Percentiles rank a stretch among this genome's conserved stretches.
phyloP scores from a whole-genome alignment of 2,329 filamentous ascomycete species.

The Fusarium citri region DNA sequence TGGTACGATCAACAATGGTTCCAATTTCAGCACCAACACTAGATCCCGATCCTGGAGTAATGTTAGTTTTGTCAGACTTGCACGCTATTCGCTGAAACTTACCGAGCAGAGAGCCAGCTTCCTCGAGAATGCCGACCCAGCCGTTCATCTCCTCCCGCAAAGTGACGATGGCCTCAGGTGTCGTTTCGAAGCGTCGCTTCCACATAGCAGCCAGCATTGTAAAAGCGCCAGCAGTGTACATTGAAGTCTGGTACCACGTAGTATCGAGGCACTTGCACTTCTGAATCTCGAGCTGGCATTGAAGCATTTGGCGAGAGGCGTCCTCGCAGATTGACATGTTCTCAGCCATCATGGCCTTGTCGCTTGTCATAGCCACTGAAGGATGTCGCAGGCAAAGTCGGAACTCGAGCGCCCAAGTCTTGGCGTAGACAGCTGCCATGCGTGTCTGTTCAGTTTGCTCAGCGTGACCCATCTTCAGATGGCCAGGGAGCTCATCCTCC shows the following conservation, averaged over 20 bases:
- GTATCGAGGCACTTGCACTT: constrained; percentile 77
- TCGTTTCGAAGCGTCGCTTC: constrained; percentile 72
- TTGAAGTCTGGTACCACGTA: constrained; percentile 80
- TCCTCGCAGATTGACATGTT: constrained; percentile 75
- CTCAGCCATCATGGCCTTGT: constrained; percentile 67
- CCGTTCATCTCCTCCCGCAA: constrained; percentile 75
- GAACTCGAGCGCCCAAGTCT: constrained; percentile 67
- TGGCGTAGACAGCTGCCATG: constrained; percentile 65
- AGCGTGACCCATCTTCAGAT: constrained; percentile 63
- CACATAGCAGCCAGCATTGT: constrained; percentile 77
- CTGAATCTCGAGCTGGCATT: constrained; percentile 68
- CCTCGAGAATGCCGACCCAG: constrained; percentile 76
- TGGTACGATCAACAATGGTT: constrained; percentile 63
- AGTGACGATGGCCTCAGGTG: constrained; percentile 66
- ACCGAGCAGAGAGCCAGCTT: constrained; percentile 76
- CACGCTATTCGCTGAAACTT: constrained; percentile 47
- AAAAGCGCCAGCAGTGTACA: constrained; percentile 79
- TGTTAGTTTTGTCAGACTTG: constrained; percentile 29
- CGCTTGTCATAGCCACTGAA: constrained; percentile 66
- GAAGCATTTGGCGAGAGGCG: constrained; percentile 72
- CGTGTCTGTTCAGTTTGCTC: constrained; percentile 56
- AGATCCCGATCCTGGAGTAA: constrained; percentile 56
- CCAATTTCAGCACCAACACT: constrained; percentile 59
- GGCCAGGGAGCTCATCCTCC: constrained; percentile 71
- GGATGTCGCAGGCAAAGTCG: constrained; percentile 71